These are phyloP conservation scores for Backusella macrospora DNA, from an alignment of 192 early-diverging fungal species.

Conservation along the genomic window DNA sequence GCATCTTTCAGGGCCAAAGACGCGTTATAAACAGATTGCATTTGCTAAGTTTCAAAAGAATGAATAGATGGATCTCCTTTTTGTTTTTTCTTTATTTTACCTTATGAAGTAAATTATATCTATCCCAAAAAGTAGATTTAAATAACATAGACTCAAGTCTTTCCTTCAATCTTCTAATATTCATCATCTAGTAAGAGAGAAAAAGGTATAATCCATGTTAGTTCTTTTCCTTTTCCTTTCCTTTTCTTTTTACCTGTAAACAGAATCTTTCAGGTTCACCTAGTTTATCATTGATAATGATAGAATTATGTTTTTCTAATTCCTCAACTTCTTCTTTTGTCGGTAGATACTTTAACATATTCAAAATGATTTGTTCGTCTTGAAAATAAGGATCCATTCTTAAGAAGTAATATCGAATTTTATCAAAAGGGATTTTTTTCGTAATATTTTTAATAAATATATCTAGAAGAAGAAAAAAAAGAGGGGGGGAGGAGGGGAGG, in stretches of 20 bases:
- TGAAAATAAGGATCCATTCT: conserved; percentile 65
- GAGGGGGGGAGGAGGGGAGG: no score
- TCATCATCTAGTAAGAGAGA: conserved; percentile 59
- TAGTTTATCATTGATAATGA: conserved; percentile 55
- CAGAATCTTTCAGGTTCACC: conserved; percentile 72
- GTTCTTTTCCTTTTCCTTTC: neutral
- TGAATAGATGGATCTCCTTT: neutral
- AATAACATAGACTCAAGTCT: conserved; percentile 69
- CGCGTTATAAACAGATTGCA: conserved; percentile 62
- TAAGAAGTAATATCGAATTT: conserved; percentile 64
- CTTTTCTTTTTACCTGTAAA: conserved; percentile 49
- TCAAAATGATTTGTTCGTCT: conserved; percentile 51
- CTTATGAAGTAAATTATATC: conserved; percentile 60
- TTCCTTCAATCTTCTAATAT: conserved; percentile 72
- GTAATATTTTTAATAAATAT: conserved; percentile 34
- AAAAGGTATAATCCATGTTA: neutral
- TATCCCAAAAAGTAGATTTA: conserved; percentile 66
- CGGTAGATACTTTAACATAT: conserved; percentile 69
- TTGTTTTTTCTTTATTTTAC: conserved; percentile 33
- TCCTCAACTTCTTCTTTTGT: conserved; percentile 69
- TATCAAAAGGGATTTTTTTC: conserved; percentile 68
- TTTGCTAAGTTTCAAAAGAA: conserved; percentile 38
- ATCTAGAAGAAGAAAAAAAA: no score
- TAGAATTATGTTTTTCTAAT: conserved; percentile 60
- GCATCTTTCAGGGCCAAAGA: conserved; percentile 68